A percentile compares a stretch with the other conserved stretches of the same genome.
Conservation (phyloP, 805 yeast genomes). For the Candida anglica region DNA sequence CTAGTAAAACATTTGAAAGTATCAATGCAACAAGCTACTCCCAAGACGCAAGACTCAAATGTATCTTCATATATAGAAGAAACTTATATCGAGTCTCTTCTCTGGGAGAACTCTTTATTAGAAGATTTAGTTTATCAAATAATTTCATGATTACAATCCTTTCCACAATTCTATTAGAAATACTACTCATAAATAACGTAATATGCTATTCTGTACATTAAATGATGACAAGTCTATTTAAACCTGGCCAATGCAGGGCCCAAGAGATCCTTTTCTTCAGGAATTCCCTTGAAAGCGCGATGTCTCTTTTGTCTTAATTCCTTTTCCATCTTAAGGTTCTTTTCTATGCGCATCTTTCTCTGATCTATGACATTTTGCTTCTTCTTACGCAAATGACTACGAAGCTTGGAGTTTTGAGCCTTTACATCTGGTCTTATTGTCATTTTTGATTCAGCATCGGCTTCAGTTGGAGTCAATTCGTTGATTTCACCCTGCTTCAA, state of each 20-base stretch:
- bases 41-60: neutral
- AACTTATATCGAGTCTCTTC: slow-evolving; percentile 12
- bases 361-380: slow-evolving; percentile 82
- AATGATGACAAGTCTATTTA: slow-evolving; percentile 24
- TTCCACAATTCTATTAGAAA: neutral
- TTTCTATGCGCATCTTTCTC: slow-evolving; percentile 73
- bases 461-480: slow-evolving; percentile 33
- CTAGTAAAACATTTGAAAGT: neutral
- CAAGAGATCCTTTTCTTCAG: slow-evolving; percentile 50
- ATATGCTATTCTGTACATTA: too few relatives aligned
- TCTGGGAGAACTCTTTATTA: slow-evolving; percentile 19
- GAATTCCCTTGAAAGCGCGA: slow-evolving; percentile 42
- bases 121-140: slow-evolving; percentile 13
- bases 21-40: too few relatives aligned
- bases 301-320: slow-evolving; percentile 53
- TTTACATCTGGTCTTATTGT: slow-evolving; percentile 64
- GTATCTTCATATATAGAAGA: slow-evolving; percentile 8
- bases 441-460: slow-evolving; percentile 44
- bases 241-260: slow-evolving; percentile 50
- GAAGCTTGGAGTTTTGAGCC: slow-evolving; percentile 79
- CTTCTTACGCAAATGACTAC: slow-evolving; percentile 78
- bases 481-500: slow-evolving; percentile 57
- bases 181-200: too few relatives aligned
- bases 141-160: slow-evolving; percentile 1
- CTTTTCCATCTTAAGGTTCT: slow-evolving; percentile 71